A percentile compares a stretch with the other conserved stretches of the same genome.
Conservation (phyloP, 177 flowering plant genomes). For the Vitis hybrid region DNA sequence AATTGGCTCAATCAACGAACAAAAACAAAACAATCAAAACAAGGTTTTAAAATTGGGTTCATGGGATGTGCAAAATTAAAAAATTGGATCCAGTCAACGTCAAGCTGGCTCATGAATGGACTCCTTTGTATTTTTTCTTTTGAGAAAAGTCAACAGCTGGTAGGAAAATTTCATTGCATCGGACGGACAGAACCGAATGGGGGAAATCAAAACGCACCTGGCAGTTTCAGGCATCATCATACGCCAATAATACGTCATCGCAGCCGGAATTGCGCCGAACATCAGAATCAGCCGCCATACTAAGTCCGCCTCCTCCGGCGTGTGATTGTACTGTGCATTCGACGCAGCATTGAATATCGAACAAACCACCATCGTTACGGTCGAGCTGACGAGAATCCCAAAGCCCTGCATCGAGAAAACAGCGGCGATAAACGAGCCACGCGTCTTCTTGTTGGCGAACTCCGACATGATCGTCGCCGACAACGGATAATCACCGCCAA, state of each 20-base stretch:
- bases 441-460: conserved; percentile 59
- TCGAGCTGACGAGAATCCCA: conserved; percentile 43
- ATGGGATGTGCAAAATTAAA: not conserved
- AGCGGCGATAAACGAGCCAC: conserved; percentile 66
- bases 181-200: not conserved
- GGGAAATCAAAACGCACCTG: conserved; percentile 8
- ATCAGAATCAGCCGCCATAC: conserved; percentile 39
- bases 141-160: not conserved
- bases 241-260: conserved; percentile 34
- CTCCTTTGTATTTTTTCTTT: not conserved
- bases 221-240: conserved; percentile 45
- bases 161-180: not conserved
- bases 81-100: not conserved
- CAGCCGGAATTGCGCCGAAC: conserved; percentile 38
- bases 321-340: not conserved
- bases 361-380: conserved; percentile 40
- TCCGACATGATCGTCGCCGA: conserved; percentile 83
- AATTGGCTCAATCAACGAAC: too few species aligned
- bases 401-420: conserved; percentile 63
- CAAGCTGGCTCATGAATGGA: not conserved
- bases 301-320: conserved; percentile 39
- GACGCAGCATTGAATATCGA: conserved; percentile 17
- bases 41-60: too few species aligned
- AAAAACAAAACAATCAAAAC: too few species aligned
- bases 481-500: conserved; percentile 65